Evolutionary conservation across 257 asterid species (phyloP), one percentile per base, ranked within the genome.

Genomic region (Ballota nigra): DNA sequence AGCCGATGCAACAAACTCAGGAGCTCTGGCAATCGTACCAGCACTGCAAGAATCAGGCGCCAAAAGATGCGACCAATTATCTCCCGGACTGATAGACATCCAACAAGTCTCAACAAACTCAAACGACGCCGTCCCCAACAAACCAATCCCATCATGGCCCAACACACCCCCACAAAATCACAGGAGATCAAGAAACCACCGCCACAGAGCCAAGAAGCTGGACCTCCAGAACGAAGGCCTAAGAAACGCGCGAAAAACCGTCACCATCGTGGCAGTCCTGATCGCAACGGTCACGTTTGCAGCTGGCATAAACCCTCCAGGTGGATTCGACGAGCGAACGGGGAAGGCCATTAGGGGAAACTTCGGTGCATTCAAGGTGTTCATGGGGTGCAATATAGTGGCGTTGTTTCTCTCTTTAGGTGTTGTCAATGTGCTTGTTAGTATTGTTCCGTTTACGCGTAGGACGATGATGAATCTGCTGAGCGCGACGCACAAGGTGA

Each of bases 231-330:
- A 74, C 36, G 88, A 83, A 36, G 86, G 88, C 4, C 55, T 85
- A 11, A 23, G 86, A 6, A 86, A 86, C 23, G 88, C 90, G 2
- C 69, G 86, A 16, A 79, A 86, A 69, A 83, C 86, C 1, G 72
- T 86, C 13, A 79, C 85, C 29, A 62, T 86, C 0, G 85, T 86
- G 0, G 90, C 90, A 6, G 88, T 81, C 0, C 16, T 86, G 38
- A 75, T 86, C 6, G 86, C 85, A 7, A 81, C 88, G 0, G 88
- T 86, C 2, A 79, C 88, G 4, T 86, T 86, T 13, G 53, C 90
- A 1, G 90, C 88, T 0, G 88, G 90, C 2, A 33, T 86, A 7
- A 86, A 83, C 72, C 90, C 86, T 11, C 90, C 90, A 0, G 90
- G 90, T 0, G 90, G 90, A 2, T 79, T 83, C 67, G 24, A 36